Percentiles rank a stretch among this genome's conserved stretches.
phyloP scores from a whole-genome alignment of 768 basidiomycete genomes.

The Suillus spraguei region DNA sequence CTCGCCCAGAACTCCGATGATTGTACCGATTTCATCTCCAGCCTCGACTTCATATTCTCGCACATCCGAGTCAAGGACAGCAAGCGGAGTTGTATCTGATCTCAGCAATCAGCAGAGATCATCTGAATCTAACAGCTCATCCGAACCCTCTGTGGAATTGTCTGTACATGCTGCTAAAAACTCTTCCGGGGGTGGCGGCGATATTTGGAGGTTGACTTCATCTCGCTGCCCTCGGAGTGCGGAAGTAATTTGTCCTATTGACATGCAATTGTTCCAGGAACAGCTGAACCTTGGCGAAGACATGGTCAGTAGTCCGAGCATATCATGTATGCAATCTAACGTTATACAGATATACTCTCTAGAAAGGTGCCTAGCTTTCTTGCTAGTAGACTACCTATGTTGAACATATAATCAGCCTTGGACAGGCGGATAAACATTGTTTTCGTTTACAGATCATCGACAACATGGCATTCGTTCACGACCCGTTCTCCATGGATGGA shows the following conservation, averaged over 20 bases:
- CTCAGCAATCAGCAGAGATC: background rate
- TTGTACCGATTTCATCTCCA: background rate
- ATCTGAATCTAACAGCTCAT: background rate
- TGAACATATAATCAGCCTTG: slow-evolving; percentile 31
- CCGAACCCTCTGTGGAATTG: slow-evolving; percentile 14
- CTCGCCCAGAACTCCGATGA: background rate
- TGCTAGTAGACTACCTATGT: background rate
- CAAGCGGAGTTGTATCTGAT: background rate
- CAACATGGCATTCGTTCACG: slow-evolving; percentile 51
- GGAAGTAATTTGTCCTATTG: slow-evolving; percentile 33
- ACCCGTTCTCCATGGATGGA: slow-evolving; percentile 57
- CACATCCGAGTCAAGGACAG: background rate
- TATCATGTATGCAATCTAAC: slow-evolving; percentile 1
- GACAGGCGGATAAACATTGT: slow-evolving; percentile 40
- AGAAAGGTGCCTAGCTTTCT: slow-evolving; percentile 24
- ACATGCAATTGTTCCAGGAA: slow-evolving; percentile 27
- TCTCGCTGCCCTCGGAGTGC: slow-evolving; percentile 39
- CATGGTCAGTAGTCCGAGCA: slow-evolving; percentile 35
- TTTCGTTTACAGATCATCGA: slow-evolving; percentile 43
- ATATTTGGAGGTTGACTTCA: slow-evolving; percentile 44
- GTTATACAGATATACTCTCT: slow-evolving; percentile 29
- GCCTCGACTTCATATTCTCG: background rate
- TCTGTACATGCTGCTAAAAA: slow-evolving; percentile 12
- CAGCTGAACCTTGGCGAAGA: slow-evolving; percentile 40
- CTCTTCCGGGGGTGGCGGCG: slow-evolving; percentile 18